Percentiles rank a stretch among this genome's conserved stretches.
phyloP scores from a whole-genome alignment of 306 rosid species.

The Trifolium subterraneum region DNA sequence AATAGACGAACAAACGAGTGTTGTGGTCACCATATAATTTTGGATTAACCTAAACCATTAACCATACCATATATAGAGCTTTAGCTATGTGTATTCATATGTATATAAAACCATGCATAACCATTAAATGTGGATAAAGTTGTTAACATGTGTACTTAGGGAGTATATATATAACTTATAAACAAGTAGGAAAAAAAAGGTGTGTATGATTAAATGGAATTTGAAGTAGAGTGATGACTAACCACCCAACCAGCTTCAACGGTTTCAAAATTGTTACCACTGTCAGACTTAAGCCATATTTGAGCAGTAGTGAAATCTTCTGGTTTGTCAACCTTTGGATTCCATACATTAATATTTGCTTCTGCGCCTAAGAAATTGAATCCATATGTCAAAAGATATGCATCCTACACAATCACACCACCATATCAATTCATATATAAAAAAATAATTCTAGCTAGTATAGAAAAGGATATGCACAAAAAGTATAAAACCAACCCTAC shows the following conservation, averaged over 20 bases:
- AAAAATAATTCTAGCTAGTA: too few relatives aligned
- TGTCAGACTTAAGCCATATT: conserved; percentile 59
- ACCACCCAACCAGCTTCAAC: conserved; percentile 63
- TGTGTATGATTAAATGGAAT: background rate
- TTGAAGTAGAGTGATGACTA: background rate
- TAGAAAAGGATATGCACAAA: too few relatives aligned
- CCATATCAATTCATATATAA: too few relatives aligned
- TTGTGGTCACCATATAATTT: conserved; percentile 54
- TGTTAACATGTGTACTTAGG: too few relatives aligned
- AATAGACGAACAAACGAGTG: conserved; percentile 51
- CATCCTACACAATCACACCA: conserved; percentile 5
- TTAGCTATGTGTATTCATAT: too few relatives aligned
- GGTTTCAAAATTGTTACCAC: conserved; percentile 52
- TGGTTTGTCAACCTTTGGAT: conserved; percentile 50
- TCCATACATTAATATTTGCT: conserved; percentile 69
- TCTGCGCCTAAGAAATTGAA: conserved; percentile 56
- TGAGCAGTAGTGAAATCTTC: conserved; percentile 69
- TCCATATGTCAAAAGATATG: conserved; percentile 50
- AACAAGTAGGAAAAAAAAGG: background rate
- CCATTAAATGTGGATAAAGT: too few relatives aligned
- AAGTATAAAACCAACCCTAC: too few relatives aligned
- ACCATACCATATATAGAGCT: too few relatives aligned
- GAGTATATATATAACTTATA: background rate
- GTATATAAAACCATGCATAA: too few relatives aligned
- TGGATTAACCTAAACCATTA: conserved; percentile 60